Evolutionary conservation across 2,329 filamentous ascomycete species (phyloP).

Genomic region (Zasmidium angulare): DNA sequence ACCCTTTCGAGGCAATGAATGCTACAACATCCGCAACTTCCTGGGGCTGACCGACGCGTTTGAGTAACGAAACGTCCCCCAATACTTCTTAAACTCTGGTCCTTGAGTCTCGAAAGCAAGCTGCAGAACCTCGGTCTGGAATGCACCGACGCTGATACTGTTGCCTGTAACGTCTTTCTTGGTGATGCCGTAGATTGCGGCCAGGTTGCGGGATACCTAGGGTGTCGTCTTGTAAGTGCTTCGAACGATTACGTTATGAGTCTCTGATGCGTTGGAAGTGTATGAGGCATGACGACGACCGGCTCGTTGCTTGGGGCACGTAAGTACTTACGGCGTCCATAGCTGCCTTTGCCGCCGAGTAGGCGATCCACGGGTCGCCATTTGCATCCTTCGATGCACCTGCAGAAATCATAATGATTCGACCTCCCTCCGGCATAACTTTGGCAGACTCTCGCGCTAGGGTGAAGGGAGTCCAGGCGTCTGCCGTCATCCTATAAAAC

Average conservation of each 20-base stretch:
- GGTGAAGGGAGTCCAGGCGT: constrained; percentile 12
- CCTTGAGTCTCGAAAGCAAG: neutral
- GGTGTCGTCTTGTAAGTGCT: too few species aligned
- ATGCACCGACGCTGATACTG: constrained; percentile 14
- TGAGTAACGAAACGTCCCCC: constrained; percentile 6
- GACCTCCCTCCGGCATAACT: constrained; percentile 13
- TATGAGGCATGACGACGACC: too few species aligned
- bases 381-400: constrained; percentile 5
- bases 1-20: constrained; percentile 12
- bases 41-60: constrained; percentile 12
- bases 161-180: constrained; percentile 14
- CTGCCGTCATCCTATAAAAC: constrained; percentile 10
- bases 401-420: constrained; percentile 16
- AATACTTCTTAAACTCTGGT: constrained; percentile 3
- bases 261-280: too few species aligned
- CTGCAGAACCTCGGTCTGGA: constrained; percentile 8
- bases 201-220: constrained; percentile 8
- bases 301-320: too few species aligned
- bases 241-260: too few species aligned
- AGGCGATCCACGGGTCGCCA: constrained; percentile 9
- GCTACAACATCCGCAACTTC: constrained; percentile 18
- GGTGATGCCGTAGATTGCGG: constrained; percentile 4
- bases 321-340: constrained; percentile 14
- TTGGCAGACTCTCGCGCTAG: constrained; percentile 7
- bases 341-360: constrained; percentile 12